Evolutionary conservation across 495 filamentous ascomycete genomes (phyloP).

Genomic region (Lasiosphaeriaceae sp.): DNA sequence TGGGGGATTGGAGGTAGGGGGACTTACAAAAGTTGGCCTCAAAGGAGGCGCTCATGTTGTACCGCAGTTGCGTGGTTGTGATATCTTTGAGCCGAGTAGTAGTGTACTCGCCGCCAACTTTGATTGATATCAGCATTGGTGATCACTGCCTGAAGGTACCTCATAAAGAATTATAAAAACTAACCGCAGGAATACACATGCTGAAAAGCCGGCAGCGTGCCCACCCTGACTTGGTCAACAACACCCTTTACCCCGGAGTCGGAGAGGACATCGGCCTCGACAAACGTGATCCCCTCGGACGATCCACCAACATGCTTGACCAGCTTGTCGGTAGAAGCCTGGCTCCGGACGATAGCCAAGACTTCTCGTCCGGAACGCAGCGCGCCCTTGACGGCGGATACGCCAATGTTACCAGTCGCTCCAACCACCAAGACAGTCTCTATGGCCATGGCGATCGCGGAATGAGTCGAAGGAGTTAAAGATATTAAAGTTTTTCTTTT

Average conservation of each 20-base stretch:
- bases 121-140: no score
- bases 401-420: constrained; percentile 43
- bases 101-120: constrained; percentile 30
- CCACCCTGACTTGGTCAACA: constrained; percentile 33
- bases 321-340: constrained; percentile 35
- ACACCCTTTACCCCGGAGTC: constrained; percentile 33
- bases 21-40: constrained; percentile 28
- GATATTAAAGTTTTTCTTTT: no score
- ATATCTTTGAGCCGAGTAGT: constrained; percentile 26
- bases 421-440: constrained; percentile 39
- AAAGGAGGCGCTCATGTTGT: constrained; percentile 20
- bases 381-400: constrained; percentile 30
- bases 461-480: neutral
- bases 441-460: constrained; percentile 3
- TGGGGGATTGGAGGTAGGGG: neutral
- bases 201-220: constrained; percentile 38
- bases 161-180: constrained; percentile 5
- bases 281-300: constrained; percentile 29
- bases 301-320: constrained; percentile 29
- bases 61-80: constrained; percentile 21
- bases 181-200: constrained; percentile 36
- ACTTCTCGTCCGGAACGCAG: constrained; percentile 30
- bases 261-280: constrained; percentile 28
- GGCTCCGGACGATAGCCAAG: constrained; percentile 40
- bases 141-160: no score